phyloP scores from a whole-genome alignment of 495 filamentous ascomycete species.

The Penicillium cataractarum region DNA sequence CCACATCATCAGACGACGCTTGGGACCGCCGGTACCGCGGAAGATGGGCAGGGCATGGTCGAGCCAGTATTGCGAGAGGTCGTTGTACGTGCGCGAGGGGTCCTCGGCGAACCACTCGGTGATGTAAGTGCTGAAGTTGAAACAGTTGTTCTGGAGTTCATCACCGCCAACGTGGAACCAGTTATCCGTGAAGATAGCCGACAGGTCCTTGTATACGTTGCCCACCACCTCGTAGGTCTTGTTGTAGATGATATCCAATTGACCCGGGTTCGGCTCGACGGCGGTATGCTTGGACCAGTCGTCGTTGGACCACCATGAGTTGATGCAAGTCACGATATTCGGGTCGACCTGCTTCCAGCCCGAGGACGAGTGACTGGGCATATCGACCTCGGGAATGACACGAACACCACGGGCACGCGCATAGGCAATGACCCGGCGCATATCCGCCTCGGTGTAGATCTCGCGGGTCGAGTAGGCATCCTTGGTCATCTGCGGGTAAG shows the following conservation, averaged over 20 bases:
- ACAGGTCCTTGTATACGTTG: slow-evolving; percentile 57
- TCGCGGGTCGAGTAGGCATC: slow-evolving; percentile 57
- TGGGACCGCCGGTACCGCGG: slow-evolving; percentile 30
- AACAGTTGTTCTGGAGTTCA: slow-evolving; percentile 56
- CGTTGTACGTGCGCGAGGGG: slow-evolving; percentile 53
- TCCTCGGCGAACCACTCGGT: slow-evolving; percentile 54
- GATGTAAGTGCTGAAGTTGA: slow-evolving; percentile 55
- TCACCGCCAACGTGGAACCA: slow-evolving; percentile 61
- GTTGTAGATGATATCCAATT: slow-evolving; percentile 58
- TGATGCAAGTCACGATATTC: slow-evolving; percentile 51
- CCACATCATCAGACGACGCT: slow-evolving; percentile 60
- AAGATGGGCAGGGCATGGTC: slow-evolving; percentile 59
- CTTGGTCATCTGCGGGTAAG: slow-evolving; percentile 56
- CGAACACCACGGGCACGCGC: slow-evolving; percentile 51
- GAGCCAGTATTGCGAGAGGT: slow-evolving; percentile 58
- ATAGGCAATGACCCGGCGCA: slow-evolving; percentile 49
- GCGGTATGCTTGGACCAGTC: slow-evolving; percentile 54
- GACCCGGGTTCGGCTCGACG: slow-evolving; percentile 59
- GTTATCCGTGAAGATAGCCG: slow-evolving; percentile 53
- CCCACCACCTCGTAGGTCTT: slow-evolving; percentile 56
- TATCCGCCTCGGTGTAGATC: slow-evolving; percentile 41
- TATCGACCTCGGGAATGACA: slow-evolving; percentile 56
- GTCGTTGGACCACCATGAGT: slow-evolving; percentile 63
- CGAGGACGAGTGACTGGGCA: slow-evolving; percentile 54
- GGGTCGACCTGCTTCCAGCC: slow-evolving; percentile 60